Evolutionary conservation across 108 stramenopile species (phyloP).

Genomic region (Nitzschia sp.): DNA sequence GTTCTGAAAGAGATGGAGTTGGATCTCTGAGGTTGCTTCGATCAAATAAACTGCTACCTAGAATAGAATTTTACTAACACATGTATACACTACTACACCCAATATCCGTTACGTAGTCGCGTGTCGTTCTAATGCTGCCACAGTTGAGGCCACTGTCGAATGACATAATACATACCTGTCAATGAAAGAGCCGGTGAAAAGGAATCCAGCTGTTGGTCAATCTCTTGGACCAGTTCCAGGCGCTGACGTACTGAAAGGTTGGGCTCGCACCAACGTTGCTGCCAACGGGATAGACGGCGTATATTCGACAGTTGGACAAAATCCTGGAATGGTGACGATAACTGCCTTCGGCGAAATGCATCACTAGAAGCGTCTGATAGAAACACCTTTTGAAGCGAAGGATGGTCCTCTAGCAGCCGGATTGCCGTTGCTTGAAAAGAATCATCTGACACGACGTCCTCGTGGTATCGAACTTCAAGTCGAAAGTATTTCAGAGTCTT

Average conservation of each 20-base stretch:
- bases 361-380: no score
- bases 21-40: constrained; percentile 8
- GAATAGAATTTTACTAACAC: no score
- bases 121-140: not conserved
- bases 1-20: constrained; percentile 16
- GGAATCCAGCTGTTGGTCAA: not conserved
- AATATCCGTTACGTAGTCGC: no score
- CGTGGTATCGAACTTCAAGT: not conserved
- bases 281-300: not conserved
- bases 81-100: no score
- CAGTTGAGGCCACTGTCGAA: not conserved
- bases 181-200: not conserved
- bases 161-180: not conserved
- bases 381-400: not conserved
- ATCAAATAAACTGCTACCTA: no score
- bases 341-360: no score
- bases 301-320: not conserved
- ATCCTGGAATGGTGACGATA: not conserved
- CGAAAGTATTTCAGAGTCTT: not conserved
- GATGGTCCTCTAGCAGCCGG: not conserved
- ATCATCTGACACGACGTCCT: not conserved
- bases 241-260: not conserved
- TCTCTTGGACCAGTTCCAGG: not conserved
- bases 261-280: not conserved
- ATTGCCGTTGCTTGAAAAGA: not conserved